A percentile compares a stretch with the other conserved stretches of the same genome.
These are phyloP conservation scores for Pogostemon cablin DNA, from an alignment of 257 asterid species.

Conservation along the genomic window DNA sequence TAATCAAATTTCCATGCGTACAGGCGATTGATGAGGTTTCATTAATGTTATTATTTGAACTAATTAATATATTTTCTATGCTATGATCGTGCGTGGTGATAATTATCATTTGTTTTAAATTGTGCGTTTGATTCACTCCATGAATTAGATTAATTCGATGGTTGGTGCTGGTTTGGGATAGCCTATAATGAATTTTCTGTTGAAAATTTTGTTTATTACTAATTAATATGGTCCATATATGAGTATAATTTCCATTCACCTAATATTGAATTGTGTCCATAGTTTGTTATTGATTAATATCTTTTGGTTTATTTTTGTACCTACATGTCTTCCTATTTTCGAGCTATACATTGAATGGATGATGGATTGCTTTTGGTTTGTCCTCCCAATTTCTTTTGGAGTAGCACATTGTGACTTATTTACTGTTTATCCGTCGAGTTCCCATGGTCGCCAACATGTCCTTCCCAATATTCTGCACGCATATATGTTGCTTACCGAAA, in stretches of 20 bases:
- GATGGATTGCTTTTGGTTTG: not conserved
- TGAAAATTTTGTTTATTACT: not conserved
- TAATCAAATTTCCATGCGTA: not conserved
- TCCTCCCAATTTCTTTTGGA: not conserved
- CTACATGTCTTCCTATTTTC: not conserved
- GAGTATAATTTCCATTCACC: not conserved
- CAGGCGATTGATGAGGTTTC: conserved; percentile 4
- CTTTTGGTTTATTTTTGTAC: not conserved
- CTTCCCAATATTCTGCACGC: too few species aligned
- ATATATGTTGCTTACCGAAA: not conserved
- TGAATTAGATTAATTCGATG: not conserved
- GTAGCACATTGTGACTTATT: too few species aligned
- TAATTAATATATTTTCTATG: not conserved
- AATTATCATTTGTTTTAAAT: conserved; percentile 2
- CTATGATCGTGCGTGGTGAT: conserved; percentile 1
- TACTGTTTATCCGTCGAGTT: not conserved
- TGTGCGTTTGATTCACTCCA: conserved; percentile 9
- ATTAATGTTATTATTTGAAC: not conserved
- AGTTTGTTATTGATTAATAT: not conserved
- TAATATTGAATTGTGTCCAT: not conserved
- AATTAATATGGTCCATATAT: not conserved
- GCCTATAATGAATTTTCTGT: not conserved
- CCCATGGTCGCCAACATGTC: not conserved
- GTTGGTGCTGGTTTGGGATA: not conserved
- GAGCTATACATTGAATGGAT: not conserved